A percentile compares a stretch with the other conserved stretches of the same genome.
Conservation (phyloP, 345 rosid genomes). For the Eucalyptus shirleyi region DNA sequence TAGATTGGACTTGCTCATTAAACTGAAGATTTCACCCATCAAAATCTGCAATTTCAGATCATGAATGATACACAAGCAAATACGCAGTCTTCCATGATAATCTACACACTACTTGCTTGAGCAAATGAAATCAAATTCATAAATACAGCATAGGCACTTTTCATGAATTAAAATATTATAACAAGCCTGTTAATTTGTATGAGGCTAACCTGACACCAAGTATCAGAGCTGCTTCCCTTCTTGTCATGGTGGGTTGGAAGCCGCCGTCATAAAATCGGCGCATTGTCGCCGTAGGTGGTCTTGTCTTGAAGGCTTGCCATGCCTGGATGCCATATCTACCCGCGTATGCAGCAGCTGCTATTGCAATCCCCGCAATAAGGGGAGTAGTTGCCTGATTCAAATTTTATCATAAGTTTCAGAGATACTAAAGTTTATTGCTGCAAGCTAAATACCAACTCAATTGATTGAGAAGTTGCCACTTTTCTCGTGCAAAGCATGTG, state of each 20-base stretch:
- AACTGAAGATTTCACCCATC: background rate
- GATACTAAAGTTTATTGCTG: background rate
- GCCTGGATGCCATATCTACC: slow-evolving; percentile 68
- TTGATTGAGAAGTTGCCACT: background rate
- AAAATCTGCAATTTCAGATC: background rate
- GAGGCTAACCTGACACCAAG: slow-evolving; percentile 62
- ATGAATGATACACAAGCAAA: background rate
- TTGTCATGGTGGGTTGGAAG: slow-evolving; percentile 61
- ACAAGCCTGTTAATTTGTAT: background rate
- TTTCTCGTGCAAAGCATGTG: background rate
- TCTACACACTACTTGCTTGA: background rate
- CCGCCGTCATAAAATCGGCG: slow-evolving; percentile 82
- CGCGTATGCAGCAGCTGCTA: slow-evolving; percentile 80
- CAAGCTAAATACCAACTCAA: background rate
- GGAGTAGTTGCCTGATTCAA: slow-evolving; percentile 32
- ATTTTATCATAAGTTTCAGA: background rate
- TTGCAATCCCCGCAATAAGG: slow-evolving; percentile 56
- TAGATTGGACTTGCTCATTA: background rate
- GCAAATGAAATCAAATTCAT: too few relatives aligned
- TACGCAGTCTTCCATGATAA: background rate
- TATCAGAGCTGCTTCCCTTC: slow-evolving; percentile 81
- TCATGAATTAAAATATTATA: background rate
- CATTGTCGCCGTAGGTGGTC: slow-evolving; percentile 34
- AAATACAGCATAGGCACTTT: too few relatives aligned
- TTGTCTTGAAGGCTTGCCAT: slow-evolving; percentile 84